Conservation (phyloP, 225 moss, liverwort and hornwort genomes). For the Neckera pumila region DNA sequence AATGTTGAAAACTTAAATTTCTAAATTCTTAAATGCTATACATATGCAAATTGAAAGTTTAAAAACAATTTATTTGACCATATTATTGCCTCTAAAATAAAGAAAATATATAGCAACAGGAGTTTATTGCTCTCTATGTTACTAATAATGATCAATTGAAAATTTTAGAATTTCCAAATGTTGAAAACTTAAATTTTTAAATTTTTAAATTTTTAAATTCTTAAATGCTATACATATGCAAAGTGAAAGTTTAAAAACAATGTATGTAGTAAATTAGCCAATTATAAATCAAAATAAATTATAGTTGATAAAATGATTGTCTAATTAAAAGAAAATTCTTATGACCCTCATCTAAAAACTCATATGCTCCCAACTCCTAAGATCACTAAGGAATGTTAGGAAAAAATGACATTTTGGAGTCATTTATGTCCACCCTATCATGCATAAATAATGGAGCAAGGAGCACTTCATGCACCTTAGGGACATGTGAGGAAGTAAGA, state of each 20-base stretch:
- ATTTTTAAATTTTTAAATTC: background rate
- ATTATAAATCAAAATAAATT: background rate
- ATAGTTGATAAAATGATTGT: background rate
- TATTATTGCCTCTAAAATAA: background rate
- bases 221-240: background rate
- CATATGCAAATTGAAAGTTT: background rate
- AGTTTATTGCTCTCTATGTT: fast-evolving
- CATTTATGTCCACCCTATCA: background rate
- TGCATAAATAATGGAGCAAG: too few species aligned
- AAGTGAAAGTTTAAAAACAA: background rate
- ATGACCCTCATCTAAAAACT: background rate
- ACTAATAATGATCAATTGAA: background rate
- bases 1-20: too few species aligned
- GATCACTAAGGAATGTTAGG: fast-evolving
- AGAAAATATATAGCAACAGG: background rate
- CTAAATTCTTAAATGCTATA: background rate
- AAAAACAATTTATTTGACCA: too few species aligned
- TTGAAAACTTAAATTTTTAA: background rate
- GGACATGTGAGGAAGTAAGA: too few species aligned
- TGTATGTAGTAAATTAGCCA: background rate
- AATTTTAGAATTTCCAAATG: background rate
- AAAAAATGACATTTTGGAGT: background rate
- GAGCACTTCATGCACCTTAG: too few species aligned
- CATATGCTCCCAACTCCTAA: background rate
- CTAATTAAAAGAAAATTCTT: background rate